Evolutionary conservation across 2,329 filamentous ascomycete species (phyloP), one percentile per base, ranked within the genome.

Genomic region (Kalmusia sp.): DNA sequence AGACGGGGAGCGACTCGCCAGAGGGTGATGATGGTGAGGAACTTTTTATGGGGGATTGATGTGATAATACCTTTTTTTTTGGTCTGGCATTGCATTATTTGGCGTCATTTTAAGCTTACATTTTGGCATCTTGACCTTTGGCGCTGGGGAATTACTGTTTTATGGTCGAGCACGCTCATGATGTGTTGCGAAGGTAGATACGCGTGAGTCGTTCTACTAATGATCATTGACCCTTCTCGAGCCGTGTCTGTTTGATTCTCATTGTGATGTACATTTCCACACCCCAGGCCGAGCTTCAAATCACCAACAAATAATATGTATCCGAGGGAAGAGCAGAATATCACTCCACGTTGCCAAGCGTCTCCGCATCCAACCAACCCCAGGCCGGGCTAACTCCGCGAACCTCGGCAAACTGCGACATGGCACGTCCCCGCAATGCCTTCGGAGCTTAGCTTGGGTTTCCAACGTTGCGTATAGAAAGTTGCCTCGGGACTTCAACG

Each of bases 371-470:
- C 21, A 33, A 34, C 51, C 52, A 51, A 40, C 17, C 35, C 31
- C 43, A 28, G 33, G 31, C 24, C 49, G 51, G 51, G 35, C 41
- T 12, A 38, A 44, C 30, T 51, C 49, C 49, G 54, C 52, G 58
- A 58, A 62, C 64, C 64, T 68, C 64, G 64, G 64, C 58, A 66
- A 62, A n/a, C n/a, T n/a, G n/a, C n/a, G n/a, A n/a, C n/a, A n/a
- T n/a, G n/a, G n/a, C n/a, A n/a, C 34, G 14, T 39, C 49, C 49
- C 49, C 49, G 49, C 49, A 52, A 52, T 31, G 25, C 28, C 33
- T 31, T 28, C 25, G 21, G 19, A 25, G 38, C 38, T 25, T 37
- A 44, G 48, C 30, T 51, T 25, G 17, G 19, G 7, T 30, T 41
- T 44, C 27, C 30, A 49, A 21, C 40, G 22, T 19, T 15, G 17